phyloP scores from a whole-genome alignment of 1,284 basidiomycete genomes.

The Exobasidium cylindrosporum region DNA sequence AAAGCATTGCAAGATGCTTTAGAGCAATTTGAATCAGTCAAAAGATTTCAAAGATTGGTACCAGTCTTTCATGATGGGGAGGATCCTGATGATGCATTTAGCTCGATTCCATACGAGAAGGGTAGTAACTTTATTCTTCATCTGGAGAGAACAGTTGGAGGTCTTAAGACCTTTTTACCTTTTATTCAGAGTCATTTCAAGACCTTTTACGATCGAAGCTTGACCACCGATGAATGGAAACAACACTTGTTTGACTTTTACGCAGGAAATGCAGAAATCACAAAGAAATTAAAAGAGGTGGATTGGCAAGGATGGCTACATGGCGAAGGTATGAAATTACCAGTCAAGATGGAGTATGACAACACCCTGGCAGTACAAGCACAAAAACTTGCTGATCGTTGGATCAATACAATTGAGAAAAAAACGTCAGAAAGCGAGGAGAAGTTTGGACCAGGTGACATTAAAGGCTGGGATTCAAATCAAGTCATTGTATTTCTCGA shows the following conservation, averaged over 20 bases:
- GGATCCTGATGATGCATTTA: conserved; percentile 60
- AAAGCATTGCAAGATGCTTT: conserved; percentile 74
- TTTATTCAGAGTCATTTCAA: conserved; percentile 70
- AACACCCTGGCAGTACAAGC: conserved; percentile 69
- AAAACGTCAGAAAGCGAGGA: conserved; percentile 17
- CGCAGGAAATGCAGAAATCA: conserved; percentile 59
- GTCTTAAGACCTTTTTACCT: conserved; percentile 65
- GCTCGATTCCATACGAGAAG: conserved; percentile 71
- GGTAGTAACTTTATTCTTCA: conserved; percentile 69
- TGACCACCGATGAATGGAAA: conserved; percentile 85
- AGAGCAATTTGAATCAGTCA: conserved; percentile 57
- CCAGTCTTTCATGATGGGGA: conserved; percentile 80
- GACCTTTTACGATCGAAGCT: conserved; percentile 66
- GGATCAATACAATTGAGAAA: conserved; percentile 58
- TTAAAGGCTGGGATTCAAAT: conserved; percentile 49
- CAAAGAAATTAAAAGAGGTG: conserved; percentile 63
- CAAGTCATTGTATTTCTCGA: conserved; percentile 60
- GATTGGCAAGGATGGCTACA: conserved; percentile 77
- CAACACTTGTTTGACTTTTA: conserved; percentile 77
- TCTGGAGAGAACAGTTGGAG: conserved; percentile 74
- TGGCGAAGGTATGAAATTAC: conserved; percentile 74
- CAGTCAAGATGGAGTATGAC: conserved; percentile 79
- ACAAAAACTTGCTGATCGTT: conserved; percentile 68
- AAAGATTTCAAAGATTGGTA: conserved; percentile 79
- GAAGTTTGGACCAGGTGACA: conserved; percentile 32